A percentile compares a stretch with the other conserved stretches of the same genome.
These are phyloP conservation scores for Tetracladium setigerum DNA, from an alignment of 495 filamentous ascomycete species.

Conservation along the genomic window DNA sequence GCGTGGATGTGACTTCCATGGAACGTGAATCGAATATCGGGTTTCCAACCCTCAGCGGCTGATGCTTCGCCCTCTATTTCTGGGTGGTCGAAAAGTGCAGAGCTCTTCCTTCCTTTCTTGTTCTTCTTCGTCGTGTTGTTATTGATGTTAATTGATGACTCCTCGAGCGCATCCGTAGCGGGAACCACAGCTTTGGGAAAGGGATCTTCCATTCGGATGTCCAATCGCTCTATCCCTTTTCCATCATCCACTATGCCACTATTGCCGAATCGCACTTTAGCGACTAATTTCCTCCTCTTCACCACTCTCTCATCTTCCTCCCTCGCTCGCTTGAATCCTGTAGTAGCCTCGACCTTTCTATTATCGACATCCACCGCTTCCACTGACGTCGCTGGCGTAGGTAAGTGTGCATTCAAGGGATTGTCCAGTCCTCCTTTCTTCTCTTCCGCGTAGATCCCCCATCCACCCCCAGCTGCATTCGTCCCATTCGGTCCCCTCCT, in stretches of 20 bases:
- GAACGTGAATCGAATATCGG: conserved; percentile 57
- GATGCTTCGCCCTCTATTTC: conserved; percentile 22
- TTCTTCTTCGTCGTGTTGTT: conserved; percentile 26
- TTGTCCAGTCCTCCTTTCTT: conserved; percentile 22
- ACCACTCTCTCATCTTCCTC: conserved; percentile 26
- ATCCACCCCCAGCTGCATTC: conserved; percentile 65
- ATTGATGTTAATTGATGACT: conserved; percentile 15
- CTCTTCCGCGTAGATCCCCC: conserved; percentile 67
- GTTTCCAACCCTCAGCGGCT: conserved; percentile 36
- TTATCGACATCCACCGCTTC: conserved; percentile 27
- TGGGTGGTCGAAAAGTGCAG: conserved; percentile 22
- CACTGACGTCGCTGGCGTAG: conserved; percentile 15
- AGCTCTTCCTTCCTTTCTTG: conserved; percentile 25
- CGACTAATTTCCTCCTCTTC: conserved; percentile 38
- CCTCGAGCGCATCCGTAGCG: conserved; percentile 25
- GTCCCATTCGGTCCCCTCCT: conserved; percentile 58
- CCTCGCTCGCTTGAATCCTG: conserved; percentile 19
- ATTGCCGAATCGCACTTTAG: conserved; percentile 49
- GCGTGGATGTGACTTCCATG: conserved; percentile 74
- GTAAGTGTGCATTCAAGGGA: conserved; percentile 20
- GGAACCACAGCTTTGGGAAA: conserved; percentile 33
- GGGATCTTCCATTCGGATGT: conserved; percentile 50
- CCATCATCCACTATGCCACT: conserved; percentile 42
- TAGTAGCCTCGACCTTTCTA: conserved; percentile 24
- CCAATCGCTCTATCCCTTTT: conserved; percentile 49